Evolutionary conservation across 805 yeast genomes (phyloP).

Genomic region (Candida succiphila): DNA sequence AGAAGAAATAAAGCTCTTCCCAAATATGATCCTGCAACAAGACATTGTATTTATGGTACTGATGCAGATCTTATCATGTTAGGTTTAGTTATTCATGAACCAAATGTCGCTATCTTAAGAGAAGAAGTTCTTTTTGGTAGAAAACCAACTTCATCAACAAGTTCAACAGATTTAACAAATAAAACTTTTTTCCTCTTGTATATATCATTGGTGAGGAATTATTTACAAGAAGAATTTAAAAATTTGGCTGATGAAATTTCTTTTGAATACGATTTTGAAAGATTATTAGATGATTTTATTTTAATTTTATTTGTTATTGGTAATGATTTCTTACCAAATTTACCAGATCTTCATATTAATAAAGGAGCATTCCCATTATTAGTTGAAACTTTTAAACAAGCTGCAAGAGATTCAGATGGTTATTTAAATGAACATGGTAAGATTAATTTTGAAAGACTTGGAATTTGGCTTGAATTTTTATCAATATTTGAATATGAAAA

Average conservation of each 20-base stretch:
- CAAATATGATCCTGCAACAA: constrained; percentile 64
- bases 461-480: constrained; percentile 64
- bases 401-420: constrained; percentile 66
- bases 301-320: constrained; percentile 91
- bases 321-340: constrained; percentile 93
- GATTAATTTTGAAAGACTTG: constrained; percentile 66
- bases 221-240: constrained; percentile 74
- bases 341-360: constrained; percentile 87
- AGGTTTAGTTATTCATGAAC: constrained; percentile 86
- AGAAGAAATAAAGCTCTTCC: constrained; percentile 69
- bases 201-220: constrained; percentile 81
- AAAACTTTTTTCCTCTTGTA: constrained; percentile 81
- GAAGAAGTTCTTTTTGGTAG: constrained; percentile 90
- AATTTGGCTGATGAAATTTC: constrained; percentile 54
- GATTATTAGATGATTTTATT: constrained; percentile 85
- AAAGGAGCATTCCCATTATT: constrained; percentile 96
- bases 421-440: constrained; percentile 78
- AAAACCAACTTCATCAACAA: constrained; percentile 17
- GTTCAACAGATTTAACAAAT: constrained; percentile 45
- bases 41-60: constrained; percentile 92
- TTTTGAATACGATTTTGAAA: constrained; percentile 77
- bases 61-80: constrained; percentile 95
- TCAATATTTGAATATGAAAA: constrained; percentile 76
- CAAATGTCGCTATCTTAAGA: constrained; percentile 89
- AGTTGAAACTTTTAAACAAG: constrained; percentile 77